Evolutionary conservation across 495 filamentous ascomycete species (phyloP), one percentile per base, ranked within the genome.

Genomic region (Aspergillus saccharolyticus): DNA sequence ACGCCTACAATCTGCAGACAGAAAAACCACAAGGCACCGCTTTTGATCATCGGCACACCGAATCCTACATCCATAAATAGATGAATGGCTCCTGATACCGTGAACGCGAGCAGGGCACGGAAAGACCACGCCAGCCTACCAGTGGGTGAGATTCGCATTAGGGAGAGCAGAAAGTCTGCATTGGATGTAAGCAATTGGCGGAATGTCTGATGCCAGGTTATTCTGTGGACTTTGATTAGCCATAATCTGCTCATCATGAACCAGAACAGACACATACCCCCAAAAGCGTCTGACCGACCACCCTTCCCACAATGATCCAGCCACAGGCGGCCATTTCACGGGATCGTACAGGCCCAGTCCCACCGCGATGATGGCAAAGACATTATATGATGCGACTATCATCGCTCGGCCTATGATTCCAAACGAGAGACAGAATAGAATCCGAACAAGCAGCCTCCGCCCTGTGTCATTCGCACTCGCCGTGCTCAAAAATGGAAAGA

Each of bases 141-240:
- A 6, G 0, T 24, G 17, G 51, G 49, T 2, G 58, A 46, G n/a
- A 63, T 49, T 14, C 58, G 51, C 2, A 64, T 55, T 15, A 53
- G 7, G 4, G 44, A 46, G 24, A 56, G 19, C 47, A 62, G 39
- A 22, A 61, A 64, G 18, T 63, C 54, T 0, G 59, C 55, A 45
- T 58, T 60, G 0, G 61, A 47, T 21, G 52, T 24, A 14, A 64
- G 57, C 1, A 54, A 52, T 8, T 20, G 30, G 49, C 65, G 65
- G 55, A 67, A 58, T 22, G 42, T 52, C 58, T 67, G 65, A 25
- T 67, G 65, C 65, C 65, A 67, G 22, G 54, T n/a, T 44, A 33
- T 42, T 42, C 64, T 66, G 19, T 46, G 1, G 16, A 42, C 1
- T 12, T 42, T 48, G 42, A 33, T 21, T 33, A 48, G 19, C 8